These are phyloP conservation scores for Taphrina sp. DNA, from an alignment of 1,139 yeast genomes.

Conservation along the genomic window DNA sequence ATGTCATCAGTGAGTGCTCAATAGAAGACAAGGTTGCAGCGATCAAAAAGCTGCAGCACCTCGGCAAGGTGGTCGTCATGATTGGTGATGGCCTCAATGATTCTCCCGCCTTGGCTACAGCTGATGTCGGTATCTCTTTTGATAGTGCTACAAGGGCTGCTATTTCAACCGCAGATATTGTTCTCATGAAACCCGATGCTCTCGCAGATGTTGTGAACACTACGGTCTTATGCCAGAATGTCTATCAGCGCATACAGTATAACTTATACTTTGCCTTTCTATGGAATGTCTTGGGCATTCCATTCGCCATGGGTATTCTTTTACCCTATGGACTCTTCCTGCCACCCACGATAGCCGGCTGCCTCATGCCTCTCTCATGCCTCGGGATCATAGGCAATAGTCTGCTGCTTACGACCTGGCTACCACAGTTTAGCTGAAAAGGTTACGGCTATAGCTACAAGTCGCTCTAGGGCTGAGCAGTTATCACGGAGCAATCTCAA, in stretches of 20 bases:
- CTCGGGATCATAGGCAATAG: constrained; percentile 85
- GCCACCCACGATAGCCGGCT: constrained; percentile 84
- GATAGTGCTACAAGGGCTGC: constrained; percentile 85
- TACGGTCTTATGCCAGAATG: constrained; percentile 65
- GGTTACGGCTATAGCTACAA: no score
- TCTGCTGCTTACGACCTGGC: constrained; percentile 54
- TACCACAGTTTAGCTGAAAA: no score
- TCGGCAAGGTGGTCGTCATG: constrained; percentile 53
- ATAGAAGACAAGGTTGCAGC: constrained; percentile 69
- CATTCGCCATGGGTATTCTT: constrained; percentile 89
- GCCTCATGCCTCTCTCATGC: constrained; percentile 90
- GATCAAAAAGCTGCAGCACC: constrained; percentile 54
- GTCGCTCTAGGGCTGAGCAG: no score
- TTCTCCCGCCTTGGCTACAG: constrained; percentile 88
- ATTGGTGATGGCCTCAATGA: constrained; percentile 97
- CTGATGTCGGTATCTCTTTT: constrained; percentile 86
- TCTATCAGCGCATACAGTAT: constrained; percentile 71
- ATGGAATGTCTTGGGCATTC: constrained; percentile 84
- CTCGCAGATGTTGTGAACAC: constrained; percentile 69
- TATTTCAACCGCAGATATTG: constrained; percentile 90
- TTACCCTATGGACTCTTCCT: constrained; percentile 78
- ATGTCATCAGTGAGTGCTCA: constrained; percentile 69
- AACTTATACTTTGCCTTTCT: constrained; percentile 83
- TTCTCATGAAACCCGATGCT: constrained; percentile 49
- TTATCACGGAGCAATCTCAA: no score